A percentile compares a stretch with the other conserved stretches of the same genome.
These are phyloP conservation scores for Phytopythium helicoides DNA, from an alignment of 352 stramenopile species.

Conservation along the genomic window DNA sequence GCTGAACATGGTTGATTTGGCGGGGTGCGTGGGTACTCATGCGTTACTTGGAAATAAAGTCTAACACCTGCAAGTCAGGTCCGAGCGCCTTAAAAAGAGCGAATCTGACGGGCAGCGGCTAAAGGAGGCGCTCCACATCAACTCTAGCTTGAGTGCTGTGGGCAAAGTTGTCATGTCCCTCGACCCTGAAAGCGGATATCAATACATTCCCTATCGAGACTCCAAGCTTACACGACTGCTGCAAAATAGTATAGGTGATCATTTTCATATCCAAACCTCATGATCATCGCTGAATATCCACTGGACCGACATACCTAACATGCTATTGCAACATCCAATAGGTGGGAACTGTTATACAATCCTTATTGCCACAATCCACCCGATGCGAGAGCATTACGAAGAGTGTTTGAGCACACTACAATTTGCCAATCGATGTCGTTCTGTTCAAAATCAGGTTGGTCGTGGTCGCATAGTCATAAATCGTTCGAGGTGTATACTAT, in stretches of 20 bases:
- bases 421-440: slow-evolving; percentile 90
- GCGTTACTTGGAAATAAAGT: background rate
- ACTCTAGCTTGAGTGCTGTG: slow-evolving; percentile 80
- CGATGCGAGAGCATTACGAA: slow-evolving; percentile 89
- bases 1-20: slow-evolving; percentile 85
- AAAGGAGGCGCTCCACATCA: slow-evolving; percentile 86
- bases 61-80: slow-evolving; percentile 23
- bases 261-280: background rate
- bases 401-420: slow-evolving; percentile 90
- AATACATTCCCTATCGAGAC: slow-evolving; percentile 87
- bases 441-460: slow-evolving; percentile 82
- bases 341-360: slow-evolving; percentile 87
- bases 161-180: slow-evolving; percentile 88
- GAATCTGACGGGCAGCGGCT: slow-evolving; percentile 82
- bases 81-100: slow-evolving; percentile 84
- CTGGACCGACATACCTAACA: background rate
- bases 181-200: slow-evolving; percentile 82
- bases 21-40: slow-evolving; percentile 25
- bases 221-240: slow-evolving; percentile 82
- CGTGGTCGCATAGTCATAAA: background rate
- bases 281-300: background rate
- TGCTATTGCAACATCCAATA: slow-evolving; percentile 8
- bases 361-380: slow-evolving; percentile 85
- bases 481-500: no score
- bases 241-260: slow-evolving; percentile 78